Conservation (phyloP, 805 yeast genomes). For the Myxozyma melibiosi region DNA sequence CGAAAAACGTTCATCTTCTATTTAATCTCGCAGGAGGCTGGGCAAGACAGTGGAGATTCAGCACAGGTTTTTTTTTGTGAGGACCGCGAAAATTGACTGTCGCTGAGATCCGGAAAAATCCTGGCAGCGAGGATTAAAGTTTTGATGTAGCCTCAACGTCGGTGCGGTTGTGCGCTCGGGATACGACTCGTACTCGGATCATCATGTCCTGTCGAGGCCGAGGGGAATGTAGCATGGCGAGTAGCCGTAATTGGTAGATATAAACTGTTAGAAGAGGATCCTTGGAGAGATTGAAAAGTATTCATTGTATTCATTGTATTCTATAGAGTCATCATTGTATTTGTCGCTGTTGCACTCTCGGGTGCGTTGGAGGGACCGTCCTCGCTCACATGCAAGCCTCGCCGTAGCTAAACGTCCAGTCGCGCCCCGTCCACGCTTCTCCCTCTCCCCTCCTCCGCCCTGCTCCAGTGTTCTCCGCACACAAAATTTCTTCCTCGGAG, state of each 20-base stretch:
- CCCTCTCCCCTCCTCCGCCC: neutral
- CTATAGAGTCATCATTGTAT: too few relatives aligned
- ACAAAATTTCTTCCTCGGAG: neutral
- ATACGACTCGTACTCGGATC: neutral
- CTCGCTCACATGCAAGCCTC: neutral
- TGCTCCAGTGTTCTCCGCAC: neutral
- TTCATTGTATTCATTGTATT: too few relatives aligned
- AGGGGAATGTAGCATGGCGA: too few relatives aligned
- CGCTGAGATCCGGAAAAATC: slow-evolving; percentile 18
- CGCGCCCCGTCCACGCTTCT: neutral
- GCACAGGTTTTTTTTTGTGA: too few relatives aligned
- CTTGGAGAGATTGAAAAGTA: too few relatives aligned
- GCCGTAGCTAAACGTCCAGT: neutral
- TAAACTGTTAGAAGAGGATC: too few relatives aligned
- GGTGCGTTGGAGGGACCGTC: too few relatives aligned
- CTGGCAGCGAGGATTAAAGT: slow-evolving; percentile 1
- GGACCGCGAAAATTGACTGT: slow-evolving; percentile 7
- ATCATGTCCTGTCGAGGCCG: neutral
- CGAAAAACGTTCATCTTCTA: slow-evolving; percentile 11
- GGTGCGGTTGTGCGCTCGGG: neutral
- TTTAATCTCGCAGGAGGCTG: too few relatives aligned
- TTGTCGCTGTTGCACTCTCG: too few relatives aligned
- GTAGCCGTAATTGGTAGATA: too few relatives aligned
- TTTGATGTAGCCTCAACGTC: slow-evolving; percentile 1
- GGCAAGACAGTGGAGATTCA: too few relatives aligned